Evolutionary conservation across 2,329 filamentous ascomycete species (phyloP), one percentile per base, ranked within the genome.

Genomic region (Sporothrix globosa): DNA sequence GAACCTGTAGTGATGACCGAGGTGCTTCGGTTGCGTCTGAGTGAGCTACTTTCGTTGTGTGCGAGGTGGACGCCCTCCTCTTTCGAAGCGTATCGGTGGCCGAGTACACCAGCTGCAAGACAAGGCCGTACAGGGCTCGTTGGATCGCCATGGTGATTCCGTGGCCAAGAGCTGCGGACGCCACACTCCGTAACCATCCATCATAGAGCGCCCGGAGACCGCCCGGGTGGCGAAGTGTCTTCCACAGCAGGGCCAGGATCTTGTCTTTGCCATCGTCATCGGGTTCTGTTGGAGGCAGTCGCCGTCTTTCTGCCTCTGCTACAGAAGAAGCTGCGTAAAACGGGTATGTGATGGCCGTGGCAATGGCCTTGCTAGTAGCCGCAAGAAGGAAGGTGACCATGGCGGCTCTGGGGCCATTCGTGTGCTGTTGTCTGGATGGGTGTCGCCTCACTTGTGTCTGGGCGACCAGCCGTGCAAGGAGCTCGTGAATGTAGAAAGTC

Each of bases 81-180:
- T 50, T 66, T 53, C 70, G 54, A 39, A 85, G 73, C 3, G 83
- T 73, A 30, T 82, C 82, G n/a, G 91, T 79, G 1, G 91, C 77
- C 7, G 89, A 76, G 74, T 92, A 91, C 80, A 95, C 96, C 4
- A 90, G 75, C 73, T 87, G 87, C 71, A 96, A 86, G 70, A 97
- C 87, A 19, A 90, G 79, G 39, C 86, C 84, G 77, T 97, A 92
- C 10, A 96, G 86, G 5, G 87, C 81, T 70, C 95, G 92, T 80
- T 97, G 97, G 71, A 92, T 88, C 69, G 95, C 82, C 92, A 97
- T 97, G 0, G 93, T 95, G 67, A 93, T 86, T 0, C 93, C 93
- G 76, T 97, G 93, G 27, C 88, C 90, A 76, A 97, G 90, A 81
- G 97, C 96, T 0, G 91, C 91, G 76, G 93, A 94, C 10, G 94